Conservation (phyloP, 495 filamentous ascomycete genomes). For the Chaetomidium leptoderma region DNA sequence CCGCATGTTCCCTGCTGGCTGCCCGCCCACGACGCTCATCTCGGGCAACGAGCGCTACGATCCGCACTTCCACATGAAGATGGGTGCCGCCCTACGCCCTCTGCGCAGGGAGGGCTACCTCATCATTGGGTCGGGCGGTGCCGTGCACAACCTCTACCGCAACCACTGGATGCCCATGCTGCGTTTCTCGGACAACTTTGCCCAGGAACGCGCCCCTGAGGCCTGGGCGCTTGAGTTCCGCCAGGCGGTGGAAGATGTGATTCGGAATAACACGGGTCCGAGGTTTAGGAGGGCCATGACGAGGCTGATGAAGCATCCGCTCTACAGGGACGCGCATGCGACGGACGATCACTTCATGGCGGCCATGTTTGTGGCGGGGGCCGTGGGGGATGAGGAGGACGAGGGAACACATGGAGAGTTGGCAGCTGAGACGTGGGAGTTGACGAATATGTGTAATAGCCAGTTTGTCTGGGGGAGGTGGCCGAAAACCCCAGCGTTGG, state of each 20-base stretch:
- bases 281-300: conserved; percentile 47
- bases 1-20: conserved; percentile 55
- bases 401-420: conserved; percentile 37
- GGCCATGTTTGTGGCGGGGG: conserved; percentile 51
- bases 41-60: conserved; percentile 57
- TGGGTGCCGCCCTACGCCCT: conserved; percentile 49
- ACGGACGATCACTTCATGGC: conserved; percentile 64
- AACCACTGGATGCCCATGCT: conserved; percentile 60
- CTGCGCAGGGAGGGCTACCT: conserved; percentile 47
- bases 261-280: conserved; percentile 40
- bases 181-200: conserved; percentile 56
- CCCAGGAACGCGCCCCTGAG: conserved; percentile 52
- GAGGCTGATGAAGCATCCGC: conserved; percentile 58
- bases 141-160: conserved; percentile 61
- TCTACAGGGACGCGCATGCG: conserved; percentile 57
- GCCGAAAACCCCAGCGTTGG: not conserved
- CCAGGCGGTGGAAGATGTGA: conserved; percentile 43
- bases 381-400: conserved; percentile 41
- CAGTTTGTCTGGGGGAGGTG: conserved; percentile 49
- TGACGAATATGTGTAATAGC: conserved; percentile 62
- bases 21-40: conserved; percentile 56
- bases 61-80: conserved; percentile 55
- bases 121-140: conserved; percentile 57
- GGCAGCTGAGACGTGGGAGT: conserved; percentile 59
- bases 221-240: conserved; percentile 55